These are phyloP conservation scores for Coprinopsis cinerea DNA, from an alignment of 768 basidiomycete species.

Conservation along the genomic window DNA sequence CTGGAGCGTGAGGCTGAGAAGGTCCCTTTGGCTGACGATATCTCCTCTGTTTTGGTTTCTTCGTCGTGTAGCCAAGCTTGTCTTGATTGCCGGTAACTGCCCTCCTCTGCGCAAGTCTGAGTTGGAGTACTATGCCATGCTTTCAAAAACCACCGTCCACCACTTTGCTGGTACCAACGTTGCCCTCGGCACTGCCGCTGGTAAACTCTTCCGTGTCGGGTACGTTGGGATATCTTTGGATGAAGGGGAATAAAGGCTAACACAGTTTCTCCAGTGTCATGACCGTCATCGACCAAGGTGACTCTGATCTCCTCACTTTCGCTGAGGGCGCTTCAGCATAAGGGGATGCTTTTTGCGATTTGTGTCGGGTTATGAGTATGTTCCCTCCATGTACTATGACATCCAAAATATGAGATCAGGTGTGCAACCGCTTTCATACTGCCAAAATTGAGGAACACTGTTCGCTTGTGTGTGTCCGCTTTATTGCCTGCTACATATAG, in stretches of 20 bases:
- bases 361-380: not conserved
- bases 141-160: conserved; percentile 98
- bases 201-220: conserved; percentile 99
- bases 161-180: conserved; percentile 98
- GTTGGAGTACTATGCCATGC: conserved; percentile 99
- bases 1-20: conserved; percentile 99
- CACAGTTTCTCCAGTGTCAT: conserved; percentile 63
- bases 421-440: too few species aligned
- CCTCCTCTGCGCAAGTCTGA: conserved; percentile 99
- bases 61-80: conserved; percentile 93
- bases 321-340: conserved; percentile 69
- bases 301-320: conserved; percentile 89
- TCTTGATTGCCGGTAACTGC: conserved; percentile 98
- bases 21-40: conserved; percentile 91
- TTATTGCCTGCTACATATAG: too few species aligned
- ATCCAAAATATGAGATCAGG: too few species aligned
- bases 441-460: too few species aligned
- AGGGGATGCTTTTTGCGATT: conserved; percentile 15
- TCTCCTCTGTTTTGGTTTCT: conserved; percentile 18
- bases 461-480: too few species aligned
- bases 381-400: not conserved
- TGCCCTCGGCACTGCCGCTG: conserved; percentile 96
- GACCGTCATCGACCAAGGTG: conserved; percentile 94
- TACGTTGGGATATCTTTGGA: conserved; percentile 29
- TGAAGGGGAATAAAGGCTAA: not conserved